phyloP scores from a whole-genome alignment of 495 filamentous ascomycete genomes.

The Aspergillus olivimuriae region DNA sequence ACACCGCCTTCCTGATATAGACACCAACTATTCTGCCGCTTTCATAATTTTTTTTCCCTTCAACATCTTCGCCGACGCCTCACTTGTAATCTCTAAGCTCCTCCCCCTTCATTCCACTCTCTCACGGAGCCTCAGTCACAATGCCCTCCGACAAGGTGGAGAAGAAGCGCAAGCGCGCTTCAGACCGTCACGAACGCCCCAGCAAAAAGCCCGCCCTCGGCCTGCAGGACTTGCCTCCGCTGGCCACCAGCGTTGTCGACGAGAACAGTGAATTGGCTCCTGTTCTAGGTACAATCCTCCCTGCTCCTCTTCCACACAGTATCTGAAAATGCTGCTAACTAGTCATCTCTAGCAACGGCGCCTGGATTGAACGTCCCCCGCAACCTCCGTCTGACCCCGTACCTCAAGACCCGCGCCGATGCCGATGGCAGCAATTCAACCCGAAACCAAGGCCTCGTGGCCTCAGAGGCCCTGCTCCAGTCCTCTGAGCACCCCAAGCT shows the following conservation, averaged over 20 bases:
- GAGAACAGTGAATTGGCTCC: slow-evolving; percentile 55
- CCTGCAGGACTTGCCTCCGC: slow-evolving; percentile 31
- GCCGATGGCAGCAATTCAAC: slow-evolving; percentile 23
- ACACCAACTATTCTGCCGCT: slow-evolving; percentile 3
- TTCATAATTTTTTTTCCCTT: slow-evolving; percentile 17
- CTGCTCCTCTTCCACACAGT: slow-evolving; percentile 5
- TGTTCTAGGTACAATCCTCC: slow-evolving; percentile 62
- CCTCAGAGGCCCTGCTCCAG: slow-evolving; percentile 66
- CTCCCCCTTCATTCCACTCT: neutral
- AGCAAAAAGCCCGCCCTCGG: slow-evolving; percentile 60
- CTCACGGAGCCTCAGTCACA: no score
- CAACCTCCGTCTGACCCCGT: slow-evolving; percentile 55
- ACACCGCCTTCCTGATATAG: slow-evolving; percentile 12
- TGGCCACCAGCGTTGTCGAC: slow-evolving; percentile 52
- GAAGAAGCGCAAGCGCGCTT: slow-evolving; percentile 69
- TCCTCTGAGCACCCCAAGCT: slow-evolving; percentile 69
- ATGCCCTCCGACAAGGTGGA: slow-evolving; percentile 50
- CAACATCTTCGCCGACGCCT: no score
- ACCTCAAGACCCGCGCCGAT: slow-evolving; percentile 48
- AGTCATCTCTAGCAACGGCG: slow-evolving; percentile 50
- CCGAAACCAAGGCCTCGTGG: slow-evolving; percentile 36
- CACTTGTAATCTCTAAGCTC: neutral
- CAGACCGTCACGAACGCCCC: slow-evolving; percentile 45
- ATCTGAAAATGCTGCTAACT: neutral
- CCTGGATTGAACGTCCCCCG: slow-evolving; percentile 57